These are phyloP conservation scores for Melaleuca alternifolia DNA, from an alignment of 345 rosid species.

Conservation along the genomic window DNA sequence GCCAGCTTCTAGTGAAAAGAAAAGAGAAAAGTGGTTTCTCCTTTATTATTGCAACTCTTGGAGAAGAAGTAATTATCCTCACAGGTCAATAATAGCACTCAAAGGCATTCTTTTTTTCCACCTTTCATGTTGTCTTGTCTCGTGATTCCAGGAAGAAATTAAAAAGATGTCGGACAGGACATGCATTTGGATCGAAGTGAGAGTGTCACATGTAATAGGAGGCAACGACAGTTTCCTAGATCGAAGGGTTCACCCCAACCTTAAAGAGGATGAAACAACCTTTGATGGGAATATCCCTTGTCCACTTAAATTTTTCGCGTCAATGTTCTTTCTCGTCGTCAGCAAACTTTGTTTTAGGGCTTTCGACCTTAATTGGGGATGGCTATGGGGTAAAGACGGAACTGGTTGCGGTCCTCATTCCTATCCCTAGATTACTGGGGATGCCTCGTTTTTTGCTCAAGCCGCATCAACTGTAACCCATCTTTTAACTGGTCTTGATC, in stretches of 20 bases:
- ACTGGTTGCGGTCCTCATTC: not conserved
- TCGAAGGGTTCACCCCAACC: not conserved
- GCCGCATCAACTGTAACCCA: not conserved
- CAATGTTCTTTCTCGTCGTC: not conserved
- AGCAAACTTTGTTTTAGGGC: not conserved
- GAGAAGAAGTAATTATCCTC: not conserved
- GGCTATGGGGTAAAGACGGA: not conserved
- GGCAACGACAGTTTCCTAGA: not conserved
- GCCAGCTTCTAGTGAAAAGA: not conserved
- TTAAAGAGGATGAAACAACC: not conserved
- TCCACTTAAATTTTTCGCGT: not conserved
- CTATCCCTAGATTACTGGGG: not conserved
- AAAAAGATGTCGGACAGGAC: not conserved
- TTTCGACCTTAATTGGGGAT: not conserved
- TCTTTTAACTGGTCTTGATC: not conserved
- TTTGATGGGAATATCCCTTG: not conserved
- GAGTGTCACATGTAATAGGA: not conserved
- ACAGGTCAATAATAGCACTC: not conserved
- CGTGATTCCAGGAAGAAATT: not conserved
- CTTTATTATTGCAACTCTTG: not conserved
- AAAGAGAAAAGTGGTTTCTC: not conserved
- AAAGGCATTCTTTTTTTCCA: not conserved
- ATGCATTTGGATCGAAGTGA: not conserved
- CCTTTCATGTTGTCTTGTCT: not conserved
- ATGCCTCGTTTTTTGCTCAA: not conserved